Evolutionary conservation across 345 rosid genomes (phyloP), one percentile per base, ranked within the genome.

Genomic region (Rhizophora mangle): DNA sequence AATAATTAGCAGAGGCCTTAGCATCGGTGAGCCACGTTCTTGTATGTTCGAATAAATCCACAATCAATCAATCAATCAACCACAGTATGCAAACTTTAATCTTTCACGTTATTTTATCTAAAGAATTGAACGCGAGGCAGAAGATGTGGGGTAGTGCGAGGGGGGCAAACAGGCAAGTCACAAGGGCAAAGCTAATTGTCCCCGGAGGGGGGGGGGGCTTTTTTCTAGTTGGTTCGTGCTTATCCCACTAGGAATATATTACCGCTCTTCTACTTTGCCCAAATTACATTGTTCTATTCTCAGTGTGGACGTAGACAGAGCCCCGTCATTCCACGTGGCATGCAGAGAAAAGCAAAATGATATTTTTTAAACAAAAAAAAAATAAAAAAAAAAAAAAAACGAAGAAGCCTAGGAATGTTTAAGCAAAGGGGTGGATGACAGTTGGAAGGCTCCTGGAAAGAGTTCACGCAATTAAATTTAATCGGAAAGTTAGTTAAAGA

Each of bases 141-240:
- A 24, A 24, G 24, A 1, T 11, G 36, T n/a, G 46, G 67, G 20
- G 56, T 56, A 49, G 20, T 22, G 11, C 20, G 49, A 60, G 29
- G 63, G 52, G 68, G 58, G 51, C 19, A 9, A 54, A 43, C 29
- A 43, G 77, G 77, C 77, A 74, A 74, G 77, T 74, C 77, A 62
- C 19, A 15, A 30, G 47, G 77, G 77, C 77, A 63, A 68, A 74
- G 77, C 24, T 24, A 21, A 47, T 20, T 21, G 55, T 60, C 66
- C 70, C 57, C 37, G 10, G 15, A 31, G 2, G 22, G 24, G 1
- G 24, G 24, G 24, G 24, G 1, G 24, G 24, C 27, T 37, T 52
- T 52, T 26, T 66, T 66, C 56, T 18, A 5, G 61, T 34, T 36
- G 71, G 60, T 53, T 6, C 46, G 60, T 72, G 66, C 66, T 36